These are phyloP conservation scores for Aschersonia sp. DNA, from an alignment of 2,329 filamentous ascomycete species.

Conservation along the genomic window DNA sequence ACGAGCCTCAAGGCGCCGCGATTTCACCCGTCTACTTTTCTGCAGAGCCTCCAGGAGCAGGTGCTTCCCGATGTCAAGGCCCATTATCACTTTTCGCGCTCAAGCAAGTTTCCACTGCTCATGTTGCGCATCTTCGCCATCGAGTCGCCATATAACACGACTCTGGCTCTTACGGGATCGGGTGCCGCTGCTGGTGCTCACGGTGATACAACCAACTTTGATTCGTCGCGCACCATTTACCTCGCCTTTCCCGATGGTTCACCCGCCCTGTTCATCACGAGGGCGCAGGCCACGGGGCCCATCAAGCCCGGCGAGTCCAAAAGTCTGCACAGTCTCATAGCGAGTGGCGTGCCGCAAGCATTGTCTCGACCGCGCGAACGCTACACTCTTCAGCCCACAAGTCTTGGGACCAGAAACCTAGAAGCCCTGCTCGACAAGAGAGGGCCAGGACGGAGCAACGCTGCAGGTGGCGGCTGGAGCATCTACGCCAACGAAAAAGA, in stretches of 20 bases:
- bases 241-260: conserved; percentile 71
- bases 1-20: conserved; percentile 43
- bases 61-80: conserved; percentile 68
- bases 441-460: conserved; percentile 55
- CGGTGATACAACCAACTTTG: conserved; percentile 28
- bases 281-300: conserved; percentile 27
- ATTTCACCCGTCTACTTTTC: conserved; percentile 68
- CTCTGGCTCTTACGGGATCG: conserved; percentile 26
- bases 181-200: conserved; percentile 14
- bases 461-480: conserved; percentile 64
- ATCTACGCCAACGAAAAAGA: conserved; percentile 54
- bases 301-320: conserved; percentile 36
- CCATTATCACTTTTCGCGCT: conserved; percentile 68
- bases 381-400: conserved; percentile 53
- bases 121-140: conserved; percentile 67
- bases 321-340: conserved; percentile 54
- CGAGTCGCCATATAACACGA: conserved; percentile 65
- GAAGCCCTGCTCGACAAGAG: conserved; percentile 52
- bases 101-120: conserved; percentile 51
- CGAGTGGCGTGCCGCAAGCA: conserved; percentile 70
- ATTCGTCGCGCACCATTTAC: conserved; percentile 58
- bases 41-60: conserved; percentile 60
- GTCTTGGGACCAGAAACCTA: conserved; percentile 57
- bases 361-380: conserved; percentile 60
- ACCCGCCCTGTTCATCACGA: conserved; percentile 56